Conservation (phyloP, 768 basidiomycete species). For the Crucibulum laeve region DNA sequence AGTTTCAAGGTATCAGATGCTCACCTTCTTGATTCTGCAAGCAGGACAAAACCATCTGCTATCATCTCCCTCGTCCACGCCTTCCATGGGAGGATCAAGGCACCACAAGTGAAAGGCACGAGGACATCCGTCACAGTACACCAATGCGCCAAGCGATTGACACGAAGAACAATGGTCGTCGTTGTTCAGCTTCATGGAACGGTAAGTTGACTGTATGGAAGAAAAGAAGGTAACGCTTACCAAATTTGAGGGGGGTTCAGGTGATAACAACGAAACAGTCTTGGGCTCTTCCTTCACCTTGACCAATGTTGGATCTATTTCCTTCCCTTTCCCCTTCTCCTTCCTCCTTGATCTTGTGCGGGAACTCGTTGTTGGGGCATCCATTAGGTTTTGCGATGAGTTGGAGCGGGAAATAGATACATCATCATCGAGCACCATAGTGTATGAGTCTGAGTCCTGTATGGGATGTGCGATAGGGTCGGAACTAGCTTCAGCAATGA, state of each 20-base stretch:
- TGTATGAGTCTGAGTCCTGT: constrained; percentile 47
- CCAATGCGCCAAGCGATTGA: constrained; percentile 75
- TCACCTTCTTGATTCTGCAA: constrained; percentile 64
- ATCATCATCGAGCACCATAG: constrained; percentile 56
- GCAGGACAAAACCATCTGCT: constrained; percentile 79
- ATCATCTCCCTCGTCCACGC: constrained; percentile 82
- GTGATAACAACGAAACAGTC: constrained; percentile 36
- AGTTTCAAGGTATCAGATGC: constrained; percentile 15
- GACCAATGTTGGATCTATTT: constrained; percentile 31
- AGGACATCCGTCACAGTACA: constrained; percentile 98
- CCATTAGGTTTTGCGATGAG: constrained; percentile 40
- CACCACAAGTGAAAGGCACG: constrained; percentile 96
- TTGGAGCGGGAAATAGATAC: constrained; percentile 60
- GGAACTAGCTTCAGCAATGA: constrained; percentile 29
- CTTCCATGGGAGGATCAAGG: constrained; percentile 91
- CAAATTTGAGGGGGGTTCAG: constrained; percentile 39
- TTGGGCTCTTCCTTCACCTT: constrained; percentile 53
- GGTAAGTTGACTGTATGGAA: constrained; percentile 6
- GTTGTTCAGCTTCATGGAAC: constrained; percentile 43
- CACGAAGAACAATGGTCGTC: constrained; percentile 87
- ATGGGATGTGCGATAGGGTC: constrained; percentile 37
- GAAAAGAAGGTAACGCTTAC: constrained; percentile 24
- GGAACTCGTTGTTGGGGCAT: constrained; percentile 19
- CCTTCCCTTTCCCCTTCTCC: constrained; percentile 55
- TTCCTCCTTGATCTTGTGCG: constrained; percentile 1